These are phyloP conservation scores for Septoria petroselini DNA, from an alignment of 2,329 filamentous ascomycete genomes.

Conservation along the genomic window DNA sequence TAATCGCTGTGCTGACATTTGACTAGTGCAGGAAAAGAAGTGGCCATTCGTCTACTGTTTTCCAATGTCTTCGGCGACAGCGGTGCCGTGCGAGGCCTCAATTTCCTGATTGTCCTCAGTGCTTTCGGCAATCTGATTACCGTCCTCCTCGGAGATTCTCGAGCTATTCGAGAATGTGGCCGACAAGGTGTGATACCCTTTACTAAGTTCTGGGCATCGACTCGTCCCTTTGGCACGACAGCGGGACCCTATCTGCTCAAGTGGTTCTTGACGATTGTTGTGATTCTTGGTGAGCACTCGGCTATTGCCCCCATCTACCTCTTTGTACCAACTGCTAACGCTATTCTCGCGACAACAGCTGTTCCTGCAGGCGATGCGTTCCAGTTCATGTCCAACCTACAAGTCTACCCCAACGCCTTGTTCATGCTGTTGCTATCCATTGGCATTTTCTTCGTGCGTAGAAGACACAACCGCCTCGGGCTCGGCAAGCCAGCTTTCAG, in stretches of 20 bases:
- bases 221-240: conserved; percentile 61
- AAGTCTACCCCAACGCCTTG: conserved; percentile 56
- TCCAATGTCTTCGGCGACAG: conserved; percentile 54
- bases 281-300: conserved; percentile 55
- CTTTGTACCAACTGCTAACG: too few relatives aligned
- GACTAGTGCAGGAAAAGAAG: conserved; percentile 46
- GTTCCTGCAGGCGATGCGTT: conserved; percentile 63
- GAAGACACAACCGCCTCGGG: conserved; percentile 51
- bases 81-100: conserved; percentile 52
- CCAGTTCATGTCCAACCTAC: conserved; percentile 51
- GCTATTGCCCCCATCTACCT: too few relatives aligned
- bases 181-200: conserved; percentile 60
- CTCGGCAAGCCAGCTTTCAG: conserved; percentile 53
- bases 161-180: conserved; percentile 60
- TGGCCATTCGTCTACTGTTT: conserved; percentile 59
- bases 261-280: conserved; percentile 56
- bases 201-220: conserved; percentile 60
- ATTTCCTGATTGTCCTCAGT: conserved; percentile 56
- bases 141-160: conserved; percentile 54
- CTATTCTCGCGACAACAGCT: conserved; percentile 38
- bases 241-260: conserved; percentile 51
- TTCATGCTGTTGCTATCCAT: conserved; percentile 57
- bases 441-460: conserved; percentile 58
- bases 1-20: too few relatives aligned
- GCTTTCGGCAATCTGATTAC: conserved; percentile 59